Evolutionary conservation across 2,329 filamentous ascomycete genomes (phyloP).

Genomic region (Claviceps fusiformis): DNA sequence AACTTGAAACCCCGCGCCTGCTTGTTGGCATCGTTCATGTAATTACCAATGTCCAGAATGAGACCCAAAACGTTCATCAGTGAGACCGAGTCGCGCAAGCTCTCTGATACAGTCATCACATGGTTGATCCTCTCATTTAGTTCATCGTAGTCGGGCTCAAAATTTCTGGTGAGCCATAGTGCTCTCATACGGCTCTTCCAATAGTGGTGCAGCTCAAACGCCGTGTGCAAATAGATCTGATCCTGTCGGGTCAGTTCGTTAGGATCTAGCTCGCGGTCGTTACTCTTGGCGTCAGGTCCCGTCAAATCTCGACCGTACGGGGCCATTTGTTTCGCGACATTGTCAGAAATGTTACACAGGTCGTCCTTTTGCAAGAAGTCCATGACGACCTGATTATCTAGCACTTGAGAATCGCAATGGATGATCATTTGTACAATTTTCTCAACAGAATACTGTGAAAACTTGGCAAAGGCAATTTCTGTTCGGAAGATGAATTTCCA

Average conservation of each 20-base stretch:
- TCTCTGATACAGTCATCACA: conserved; percentile 78
- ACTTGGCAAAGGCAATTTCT: conserved; percentile 88
- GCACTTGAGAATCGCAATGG: conserved; percentile 77
- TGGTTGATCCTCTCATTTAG: conserved; percentile 73
- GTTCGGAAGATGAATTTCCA: neutral
- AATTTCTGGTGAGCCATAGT: conserved; percentile 68
- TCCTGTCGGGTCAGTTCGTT: conserved; percentile 83
- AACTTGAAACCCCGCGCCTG: conserved; percentile 97
- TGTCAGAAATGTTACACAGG: conserved; percentile 83
- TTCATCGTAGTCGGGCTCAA: conserved; percentile 82
- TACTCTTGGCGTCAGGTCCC: conserved; percentile 65
- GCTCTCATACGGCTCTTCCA: conserved; percentile 98
- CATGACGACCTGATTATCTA: conserved; percentile 88
- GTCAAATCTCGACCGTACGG: conserved; percentile 97
- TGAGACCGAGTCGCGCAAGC: conserved; percentile 77
- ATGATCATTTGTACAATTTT: conserved; percentile 88
- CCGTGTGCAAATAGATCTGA: conserved; percentile 86
- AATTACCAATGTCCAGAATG: conserved; percentile 96
- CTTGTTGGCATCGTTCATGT: conserved; percentile 99
- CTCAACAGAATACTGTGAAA: conserved; percentile 70
- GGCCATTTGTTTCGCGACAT: conserved; percentile 78
- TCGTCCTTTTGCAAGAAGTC: conserved; percentile 91
- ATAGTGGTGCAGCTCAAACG: conserved; percentile 91
- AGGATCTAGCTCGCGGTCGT: conserved; percentile 74
- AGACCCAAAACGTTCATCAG: conserved; percentile 93